Evolutionary conservation across 495 filamentous ascomycete genomes (phyloP).

Genomic region (Parathielavia hyrcaniae): DNA sequence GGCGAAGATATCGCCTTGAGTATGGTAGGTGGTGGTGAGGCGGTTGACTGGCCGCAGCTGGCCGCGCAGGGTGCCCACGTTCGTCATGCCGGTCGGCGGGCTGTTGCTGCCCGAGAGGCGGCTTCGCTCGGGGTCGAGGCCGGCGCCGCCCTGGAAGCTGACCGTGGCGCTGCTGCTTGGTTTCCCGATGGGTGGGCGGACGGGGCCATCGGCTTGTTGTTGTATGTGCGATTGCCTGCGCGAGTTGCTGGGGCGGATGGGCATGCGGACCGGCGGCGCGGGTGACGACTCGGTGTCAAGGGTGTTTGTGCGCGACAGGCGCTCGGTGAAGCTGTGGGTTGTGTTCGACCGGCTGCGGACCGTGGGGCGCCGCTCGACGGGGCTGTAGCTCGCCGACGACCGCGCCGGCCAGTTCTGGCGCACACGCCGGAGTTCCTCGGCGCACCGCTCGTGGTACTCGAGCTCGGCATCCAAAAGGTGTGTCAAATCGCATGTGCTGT

Average conservation of each 20-base stretch:
- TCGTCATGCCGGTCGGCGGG: slow-evolving; percentile 25
- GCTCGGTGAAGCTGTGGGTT: slow-evolving; percentile 39
- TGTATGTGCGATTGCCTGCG: slow-evolving; percentile 34
- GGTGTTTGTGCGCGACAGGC: slow-evolving; percentile 36
- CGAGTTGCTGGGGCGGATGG: slow-evolving; percentile 51
- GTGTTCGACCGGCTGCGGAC: slow-evolving; percentile 45
- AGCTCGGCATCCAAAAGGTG: slow-evolving; percentile 86
- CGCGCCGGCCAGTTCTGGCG: slow-evolving; percentile 43
- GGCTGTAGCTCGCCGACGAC: slow-evolving; percentile 18
- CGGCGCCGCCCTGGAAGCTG: slow-evolving; percentile 36
- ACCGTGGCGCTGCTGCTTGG: slow-evolving; percentile 14
- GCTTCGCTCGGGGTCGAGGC: slow-evolving; percentile 27
- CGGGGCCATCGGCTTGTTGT: slow-evolving; percentile 35
- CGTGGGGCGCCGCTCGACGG: slow-evolving; percentile 29
- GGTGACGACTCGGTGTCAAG: slow-evolving; percentile 32
- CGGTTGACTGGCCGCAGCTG: slow-evolving; percentile 41
- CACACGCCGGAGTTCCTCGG: slow-evolving; percentile 57
- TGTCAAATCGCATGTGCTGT: slow-evolving; percentile 73
- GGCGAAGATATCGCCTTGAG: slow-evolving; percentile 52
- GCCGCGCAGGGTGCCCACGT: slow-evolving; percentile 35
- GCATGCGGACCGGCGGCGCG: slow-evolving; percentile 47
- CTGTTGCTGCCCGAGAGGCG: slow-evolving; percentile 24
- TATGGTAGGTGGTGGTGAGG: slow-evolving; percentile 27
- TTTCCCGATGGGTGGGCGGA: slow-evolving; percentile 30
- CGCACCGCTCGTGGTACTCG: slow-evolving; percentile 82